These are phyloP conservation scores for Betula pendula DNA, from an alignment of 306 rosid species.

Conservation along the genomic window DNA sequence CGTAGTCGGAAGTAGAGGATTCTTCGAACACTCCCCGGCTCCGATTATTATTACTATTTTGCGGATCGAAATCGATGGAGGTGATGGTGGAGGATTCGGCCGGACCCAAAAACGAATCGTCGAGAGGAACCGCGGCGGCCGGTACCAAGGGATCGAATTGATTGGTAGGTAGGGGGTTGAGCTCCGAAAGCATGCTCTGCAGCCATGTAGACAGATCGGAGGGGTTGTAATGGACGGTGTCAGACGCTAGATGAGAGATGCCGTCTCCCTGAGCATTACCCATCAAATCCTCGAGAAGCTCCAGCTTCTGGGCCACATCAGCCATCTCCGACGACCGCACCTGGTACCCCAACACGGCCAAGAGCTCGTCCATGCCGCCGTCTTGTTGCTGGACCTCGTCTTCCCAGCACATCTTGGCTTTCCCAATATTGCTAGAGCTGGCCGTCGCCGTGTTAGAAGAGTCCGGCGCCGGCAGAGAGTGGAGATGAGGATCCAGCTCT, in stretches of 20 bases:
- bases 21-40: constrained; percentile 38
- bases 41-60: background rate
- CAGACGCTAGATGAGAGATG: constrained; percentile 52
- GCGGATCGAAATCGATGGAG: constrained; percentile 42
- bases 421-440: constrained; percentile 9
- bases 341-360: constrained; percentile 85
- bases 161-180: constrained; percentile 40
- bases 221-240: constrained; percentile 73
- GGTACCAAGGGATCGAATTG: constrained; percentile 35
- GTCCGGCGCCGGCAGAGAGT: constrained; percentile 35
- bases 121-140: constrained; percentile 1
- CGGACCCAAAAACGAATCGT: constrained; percentile 43
- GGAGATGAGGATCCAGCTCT: constrained; percentile 42
- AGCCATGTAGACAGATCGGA: constrained; percentile 80
- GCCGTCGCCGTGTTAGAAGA: constrained; percentile 22
- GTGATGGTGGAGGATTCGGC: constrained; percentile 63
- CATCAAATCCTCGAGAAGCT: constrained; percentile 80
- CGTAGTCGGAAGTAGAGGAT: constrained; percentile 56
- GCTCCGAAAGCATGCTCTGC: constrained; percentile 61
- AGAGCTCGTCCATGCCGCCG: constrained; percentile 80
- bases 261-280: constrained; percentile 50
- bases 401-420: constrained; percentile 63
- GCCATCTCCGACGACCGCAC: constrained; percentile 81
- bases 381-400: constrained; percentile 40
- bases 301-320: constrained; percentile 78